A percentile compares a stretch with the other conserved stretches of the same genome.
Conservation (phyloP, 208 protist genomes). For the Tritrichomonas musculus region DNA sequence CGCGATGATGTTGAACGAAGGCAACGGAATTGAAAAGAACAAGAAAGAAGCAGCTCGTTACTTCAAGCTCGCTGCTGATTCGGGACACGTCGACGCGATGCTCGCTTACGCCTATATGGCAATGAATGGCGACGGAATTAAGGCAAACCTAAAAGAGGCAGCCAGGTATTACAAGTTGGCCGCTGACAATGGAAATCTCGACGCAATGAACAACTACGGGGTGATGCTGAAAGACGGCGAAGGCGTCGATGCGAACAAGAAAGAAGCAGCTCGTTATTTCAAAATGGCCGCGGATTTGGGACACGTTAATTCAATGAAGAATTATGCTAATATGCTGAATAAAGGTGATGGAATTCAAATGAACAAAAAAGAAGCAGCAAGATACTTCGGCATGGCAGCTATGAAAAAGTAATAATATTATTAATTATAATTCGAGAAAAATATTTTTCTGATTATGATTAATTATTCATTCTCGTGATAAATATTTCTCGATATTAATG, state of each 20-base stretch:
- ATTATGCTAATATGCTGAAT: background rate
- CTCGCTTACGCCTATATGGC: background rate
- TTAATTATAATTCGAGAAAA: no score
- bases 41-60: no score
- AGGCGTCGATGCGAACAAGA: background rate
- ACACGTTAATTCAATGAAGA: background rate
- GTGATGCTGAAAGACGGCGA: background rate
- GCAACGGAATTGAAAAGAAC: no score
- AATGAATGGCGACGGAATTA: background rate
- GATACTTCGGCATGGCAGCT: background rate
- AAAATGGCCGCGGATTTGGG: background rate
- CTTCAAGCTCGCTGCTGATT: background rate
- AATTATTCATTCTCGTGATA: no score
- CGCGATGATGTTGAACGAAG: background rate
- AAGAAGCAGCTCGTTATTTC: background rate
- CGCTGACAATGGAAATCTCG: background rate
- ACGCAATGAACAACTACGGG: background rate
- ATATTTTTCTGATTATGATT: no score
- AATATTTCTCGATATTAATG: no score
- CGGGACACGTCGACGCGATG: background rate
- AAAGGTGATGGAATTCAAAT: background rate
- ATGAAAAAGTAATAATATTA: no score
- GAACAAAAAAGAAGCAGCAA: background rate
- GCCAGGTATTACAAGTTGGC: background rate
- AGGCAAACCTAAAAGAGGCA: background rate